Base-by-base conservation (phyloP, 495 filamentous ascomycete genomes). In the Halenospora varia region DNA sequence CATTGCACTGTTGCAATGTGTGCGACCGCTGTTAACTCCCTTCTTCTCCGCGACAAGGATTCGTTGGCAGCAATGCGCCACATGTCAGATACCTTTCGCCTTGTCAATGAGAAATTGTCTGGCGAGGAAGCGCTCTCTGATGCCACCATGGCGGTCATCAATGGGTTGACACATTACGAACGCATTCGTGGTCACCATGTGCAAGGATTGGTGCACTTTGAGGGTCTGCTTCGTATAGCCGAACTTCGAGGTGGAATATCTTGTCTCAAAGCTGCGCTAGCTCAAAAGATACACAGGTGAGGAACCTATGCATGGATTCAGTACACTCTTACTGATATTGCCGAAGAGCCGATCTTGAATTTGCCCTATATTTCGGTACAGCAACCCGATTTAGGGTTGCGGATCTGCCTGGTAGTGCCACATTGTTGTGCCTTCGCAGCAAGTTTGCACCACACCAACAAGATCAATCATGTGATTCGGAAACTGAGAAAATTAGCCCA, bases 201-300 rank as follows among this genome's bases (percentile, higher is more conserved):
- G 13, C 26, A 55, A 23, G 60, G 55, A 44, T 35, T 62, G 18
- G 23, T 62, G 39, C 60, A 62, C 47, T 48, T 62, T 8, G 50
- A 59, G 3, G 60, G 60, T 0, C 56, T 62, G 10, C 48, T 50
- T 23, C 48, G 39, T 19, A 62, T 62, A 23, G 42, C 60, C 23
- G 56, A 48, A 18, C 35, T 59, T 2, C 26, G 60, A 39, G 60
- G 60, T 22, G 60, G 60, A 3, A 55, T 62, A 13, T 15, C 22
- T 11, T 20, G 22, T 0, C 50, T 62, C 17, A 44, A 20, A 15
- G 39, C 60, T 1, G 44, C 23, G 11, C 19, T 62, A 9, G 41
- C 56, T 2, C 60, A 62, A 39, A 62, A 60, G 41, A 53, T 54
- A 13, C 53, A 60, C 9, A 51, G 46, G 58, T 61, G 41, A 47